A percentile compares a stretch with the other conserved stretches of the same genome.
Evolutionary conservation across 1,284 basidiomycete genomes (phyloP).

Genomic region (Pseudozyma pruni): DNA sequence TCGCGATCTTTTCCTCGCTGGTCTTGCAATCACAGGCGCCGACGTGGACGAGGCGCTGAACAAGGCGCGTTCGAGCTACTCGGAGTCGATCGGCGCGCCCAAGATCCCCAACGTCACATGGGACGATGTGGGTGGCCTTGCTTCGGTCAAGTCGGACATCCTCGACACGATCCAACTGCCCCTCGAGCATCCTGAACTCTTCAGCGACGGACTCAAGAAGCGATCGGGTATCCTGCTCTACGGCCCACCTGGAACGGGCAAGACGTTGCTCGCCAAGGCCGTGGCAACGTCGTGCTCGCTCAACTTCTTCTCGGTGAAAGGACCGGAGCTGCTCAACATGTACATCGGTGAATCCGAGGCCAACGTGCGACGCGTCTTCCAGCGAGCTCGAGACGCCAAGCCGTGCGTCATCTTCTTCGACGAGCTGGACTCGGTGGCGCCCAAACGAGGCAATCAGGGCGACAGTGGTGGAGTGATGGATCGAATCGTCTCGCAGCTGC

Average conservation of each 20-base stretch:
- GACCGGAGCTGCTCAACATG: conserved; percentile 71
- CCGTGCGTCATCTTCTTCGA: conserved; percentile 71
- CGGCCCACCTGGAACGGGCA: conserved; percentile 70
- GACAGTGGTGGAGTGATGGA: conserved; percentile 71
- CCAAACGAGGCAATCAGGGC: conserved; percentile 70
- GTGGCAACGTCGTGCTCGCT: conserved; percentile 76
- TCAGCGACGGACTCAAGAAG: conserved; percentile 92
- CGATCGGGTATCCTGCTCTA: conserved; percentile 77
- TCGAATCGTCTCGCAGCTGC: conserved; percentile 69
- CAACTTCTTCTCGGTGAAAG: conserved; percentile 71
- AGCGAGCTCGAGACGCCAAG: conserved; percentile 69
- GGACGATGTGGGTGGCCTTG: conserved; percentile 96
- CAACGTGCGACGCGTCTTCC: conserved; percentile 70
- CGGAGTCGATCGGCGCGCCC: conserved; percentile 92
- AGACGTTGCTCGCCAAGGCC: conserved; percentile 70
- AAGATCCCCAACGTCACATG: conserved; percentile 96
- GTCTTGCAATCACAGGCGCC: conserved; percentile 74
- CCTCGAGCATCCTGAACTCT: conserved; percentile 91
- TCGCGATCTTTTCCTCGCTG: conserved; percentile 69
- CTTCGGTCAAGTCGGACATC: conserved; percentile 89
- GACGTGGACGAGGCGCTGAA: conserved; percentile 82
- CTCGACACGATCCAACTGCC: conserved; percentile 97
- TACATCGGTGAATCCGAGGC: conserved; percentile 71
- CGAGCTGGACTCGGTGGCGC: conserved; percentile 70
- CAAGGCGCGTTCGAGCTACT: conserved; percentile 82